Evolutionary conservation across 495 filamentous ascomycete genomes (phyloP).

Genomic region (Tetracladium marchalianum): DNA sequence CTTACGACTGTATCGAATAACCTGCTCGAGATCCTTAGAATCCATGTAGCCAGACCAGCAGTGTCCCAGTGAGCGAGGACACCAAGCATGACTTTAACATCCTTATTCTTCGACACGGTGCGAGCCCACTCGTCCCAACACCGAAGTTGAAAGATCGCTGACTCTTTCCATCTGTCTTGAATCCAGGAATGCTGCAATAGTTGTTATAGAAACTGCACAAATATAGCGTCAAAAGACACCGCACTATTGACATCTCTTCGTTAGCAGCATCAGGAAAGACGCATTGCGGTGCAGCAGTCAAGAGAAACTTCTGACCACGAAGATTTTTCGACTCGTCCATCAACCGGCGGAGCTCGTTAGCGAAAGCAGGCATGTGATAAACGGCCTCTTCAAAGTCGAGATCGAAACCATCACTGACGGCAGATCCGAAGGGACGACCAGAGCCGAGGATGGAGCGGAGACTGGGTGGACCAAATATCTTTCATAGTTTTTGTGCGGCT

Average conservation of each 20-base stretch:
- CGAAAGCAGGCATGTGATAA: constrained; percentile 37
- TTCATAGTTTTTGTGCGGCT: constrained; percentile 55
- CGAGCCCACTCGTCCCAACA: constrained; percentile 67
- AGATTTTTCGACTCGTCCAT: constrained; percentile 34
- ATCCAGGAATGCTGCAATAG: constrained; percentile 50
- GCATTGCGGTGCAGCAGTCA: constrained; percentile 48
- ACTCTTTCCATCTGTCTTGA: constrained; percentile 28
- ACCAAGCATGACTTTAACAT: constrained; percentile 58
- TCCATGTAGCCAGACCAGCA: constrained; percentile 50
- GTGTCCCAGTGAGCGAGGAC: constrained; percentile 50
- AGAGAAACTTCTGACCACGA: constrained; percentile 36
- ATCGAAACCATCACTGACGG: constrained; percentile 52
- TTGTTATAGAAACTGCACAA: constrained; percentile 53
- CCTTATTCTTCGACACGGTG: constrained; percentile 44
- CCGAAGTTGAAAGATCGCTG: constrained; percentile 58
- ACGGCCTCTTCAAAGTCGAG: constrained; percentile 39
- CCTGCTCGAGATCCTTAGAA: constrained; percentile 30
- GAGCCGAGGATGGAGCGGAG: constrained; percentile 21
- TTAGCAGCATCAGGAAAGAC: constrained; percentile 45
- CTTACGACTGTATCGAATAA: constrained; percentile 40
- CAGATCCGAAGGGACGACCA: constrained; percentile 34
- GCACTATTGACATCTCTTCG: constrained; percentile 40
- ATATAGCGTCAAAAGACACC: constrained; percentile 51
- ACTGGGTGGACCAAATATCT: constrained; percentile 45
- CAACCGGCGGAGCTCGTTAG: constrained; percentile 31